Conservation (phyloP, 805 yeast species). For the Zygosaccharomyces lentus region DNA sequence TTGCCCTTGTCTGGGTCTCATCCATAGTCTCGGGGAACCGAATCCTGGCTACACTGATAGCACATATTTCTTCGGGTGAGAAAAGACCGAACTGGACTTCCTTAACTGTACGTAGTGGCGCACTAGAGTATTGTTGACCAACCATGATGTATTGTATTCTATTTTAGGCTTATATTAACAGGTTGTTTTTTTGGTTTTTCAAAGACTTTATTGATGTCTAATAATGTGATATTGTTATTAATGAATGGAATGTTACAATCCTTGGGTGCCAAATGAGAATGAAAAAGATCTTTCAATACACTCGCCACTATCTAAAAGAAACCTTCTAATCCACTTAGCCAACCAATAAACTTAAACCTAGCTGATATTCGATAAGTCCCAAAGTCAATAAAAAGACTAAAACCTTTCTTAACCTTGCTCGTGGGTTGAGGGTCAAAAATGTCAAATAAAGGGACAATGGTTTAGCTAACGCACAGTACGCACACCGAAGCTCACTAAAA, state of each 20-base stretch:
- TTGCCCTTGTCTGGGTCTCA: constrained; percentile 88
- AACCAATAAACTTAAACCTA: not conserved
- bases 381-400: not conserved
- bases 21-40: constrained; percentile 99
- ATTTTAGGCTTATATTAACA: constrained; percentile 8
- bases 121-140: constrained; percentile 90
- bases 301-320: constrained; percentile 4
- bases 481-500: constrained; percentile 10
- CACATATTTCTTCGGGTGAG: constrained; percentile 96
- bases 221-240: not conserved
- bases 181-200: constrained; percentile 1
- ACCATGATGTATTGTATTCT: constrained; percentile 32
- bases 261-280: constrained; percentile 4
- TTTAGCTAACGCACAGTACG: constrained; percentile 6
- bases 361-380: not conserved
- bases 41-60: constrained; percentile 95
- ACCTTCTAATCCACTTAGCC: not conserved
- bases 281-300: not conserved
- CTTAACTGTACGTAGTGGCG: constrained; percentile 94
- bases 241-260: constrained; percentile 1
- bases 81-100: constrained; percentile 98
- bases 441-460: constrained; percentile 1
- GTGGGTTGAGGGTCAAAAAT: constrained; percentile 2
- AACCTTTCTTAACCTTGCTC: constrained; percentile 4
- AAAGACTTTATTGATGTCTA: not conserved